phyloP scores from a whole-genome alignment of 495 filamentous ascomycete species.

The Tricharina praecox region DNA sequence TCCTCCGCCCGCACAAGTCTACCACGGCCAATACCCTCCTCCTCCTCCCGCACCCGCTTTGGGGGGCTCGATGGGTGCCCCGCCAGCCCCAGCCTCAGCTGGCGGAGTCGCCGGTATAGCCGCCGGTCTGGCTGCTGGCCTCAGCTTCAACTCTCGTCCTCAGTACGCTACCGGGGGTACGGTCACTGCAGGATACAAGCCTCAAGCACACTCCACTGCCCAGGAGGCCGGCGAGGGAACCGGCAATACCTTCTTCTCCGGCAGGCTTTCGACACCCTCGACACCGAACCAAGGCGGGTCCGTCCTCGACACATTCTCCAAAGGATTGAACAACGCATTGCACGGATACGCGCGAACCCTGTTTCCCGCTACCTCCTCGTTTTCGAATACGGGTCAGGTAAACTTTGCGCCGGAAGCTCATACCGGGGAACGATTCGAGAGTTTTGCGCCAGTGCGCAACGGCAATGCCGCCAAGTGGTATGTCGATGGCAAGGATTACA shows the following conservation, averaged over 20 bases:
- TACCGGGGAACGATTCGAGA: conserved; percentile 53
- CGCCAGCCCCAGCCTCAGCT: no score
- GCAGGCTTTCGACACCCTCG: not conserved
- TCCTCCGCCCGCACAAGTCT: not conserved
- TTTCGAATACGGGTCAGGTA: conserved; percentile 7
- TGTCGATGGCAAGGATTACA: conserved; percentile 82
- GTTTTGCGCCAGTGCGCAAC: conserved; percentile 55
- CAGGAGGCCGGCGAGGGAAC: conserved; percentile 5
- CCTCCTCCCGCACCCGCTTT: no score
- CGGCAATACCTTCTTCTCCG: not conserved
- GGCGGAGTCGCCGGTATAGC: no score
- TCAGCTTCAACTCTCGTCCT: not conserved
- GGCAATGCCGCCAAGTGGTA: conserved; percentile 71
- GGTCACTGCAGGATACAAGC: conserved; percentile 6
- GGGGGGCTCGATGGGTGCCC: no score
- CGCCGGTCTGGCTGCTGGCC: no score
- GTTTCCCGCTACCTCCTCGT: conserved; percentile 19
- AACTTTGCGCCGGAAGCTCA: conserved; percentile 5
- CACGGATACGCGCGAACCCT: conserved; percentile 22
- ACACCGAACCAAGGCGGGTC: not conserved
- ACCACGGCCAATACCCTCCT: not conserved
- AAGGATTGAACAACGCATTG: conserved; percentile 16
- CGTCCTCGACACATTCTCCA: conserved; percentile 18
- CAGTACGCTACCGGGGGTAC: not conserved
- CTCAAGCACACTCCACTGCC: conserved; percentile 14